Base-by-base conservation (phyloP, 352 stramenopile genomes). In the Globisporangium recalcitrans region DNA sequence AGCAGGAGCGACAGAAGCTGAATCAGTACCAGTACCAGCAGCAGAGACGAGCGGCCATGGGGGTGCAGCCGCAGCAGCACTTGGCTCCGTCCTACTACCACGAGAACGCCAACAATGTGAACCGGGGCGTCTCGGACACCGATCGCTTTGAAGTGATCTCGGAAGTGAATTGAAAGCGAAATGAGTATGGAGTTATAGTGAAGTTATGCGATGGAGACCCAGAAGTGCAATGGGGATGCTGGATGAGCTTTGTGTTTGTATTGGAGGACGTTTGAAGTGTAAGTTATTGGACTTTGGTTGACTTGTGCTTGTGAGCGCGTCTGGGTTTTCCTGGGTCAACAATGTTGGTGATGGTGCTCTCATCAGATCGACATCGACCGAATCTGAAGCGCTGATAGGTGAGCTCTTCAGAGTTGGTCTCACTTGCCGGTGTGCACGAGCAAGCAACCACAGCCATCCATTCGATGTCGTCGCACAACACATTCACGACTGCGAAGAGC, bases 71-170 rank as follows among this genome's bases (percentile, higher is more conserved):
- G 40, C n/a, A 53, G 8, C 21, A 36, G 26, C 29, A 52, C 27
- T 8, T 55, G 57, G 29, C 11, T 5, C 31, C 44, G 21, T 9
- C 21, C 3, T 52, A 52, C 10, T 52, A 52, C 46, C 47, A 52
- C 11, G 10, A 26, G 3, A 21, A 27, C 2, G 26, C 13, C 22
- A 31, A 27, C 36, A 21, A n/a, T n/a, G 36, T 8, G 14, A 44
- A n/a, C 6, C 36, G 36, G 13, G 14, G 4, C 36, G 14, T 32
- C 11, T 31, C 40, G 13, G 22, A 49, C 9, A 55, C 47, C 0
- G 60, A 67, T 4, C 69, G 69, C 26, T 75, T 75, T 47, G 61
- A 75, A 29, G 53, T 65, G 24, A 36, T 75, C 10, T 70, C 69
- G 26, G 59, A 64, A 13, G 49, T 38, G 26, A 29, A 47, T 24